These are phyloP conservation scores for Skeletonema grethae DNA, from an alignment of 108 stramenopile genomes.

Conservation along the genomic window DNA sequence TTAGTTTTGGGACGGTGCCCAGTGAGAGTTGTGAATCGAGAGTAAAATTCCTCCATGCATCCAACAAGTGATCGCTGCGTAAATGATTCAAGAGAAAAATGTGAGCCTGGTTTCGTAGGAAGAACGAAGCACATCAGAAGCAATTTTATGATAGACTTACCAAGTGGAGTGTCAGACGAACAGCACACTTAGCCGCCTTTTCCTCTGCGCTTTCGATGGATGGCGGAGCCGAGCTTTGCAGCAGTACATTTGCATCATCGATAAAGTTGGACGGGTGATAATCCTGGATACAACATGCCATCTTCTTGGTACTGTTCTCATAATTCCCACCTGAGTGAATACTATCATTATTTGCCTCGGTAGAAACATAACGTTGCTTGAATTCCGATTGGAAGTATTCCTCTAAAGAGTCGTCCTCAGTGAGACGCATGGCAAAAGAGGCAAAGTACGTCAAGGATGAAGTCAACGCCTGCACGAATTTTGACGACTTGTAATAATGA, in stretches of 20 bases:
- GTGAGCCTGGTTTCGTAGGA: slow-evolving; percentile 41
- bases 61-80: slow-evolving; percentile 61
- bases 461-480: slow-evolving; percentile 28
- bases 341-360: neutral
- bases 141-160: neutral
- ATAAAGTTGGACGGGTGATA: slow-evolving; percentile 48
- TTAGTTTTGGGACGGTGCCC: slow-evolving; percentile 5
- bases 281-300: slow-evolving; percentile 19
- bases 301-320: slow-evolving; percentile 2
- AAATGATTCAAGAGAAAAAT: slow-evolving; percentile 60
- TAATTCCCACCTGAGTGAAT: neutral
- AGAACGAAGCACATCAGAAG: neutral
- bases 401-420: slow-evolving; percentile 12
- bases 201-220: neutral
- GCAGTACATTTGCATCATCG: slow-evolving; percentile 22
- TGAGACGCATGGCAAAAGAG: slow-evolving; percentile 11
- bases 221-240: neutral
- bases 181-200: neutral
- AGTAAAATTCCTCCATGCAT: slow-evolving; percentile 46
- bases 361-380: slow-evolving; percentile 16
- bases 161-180: neutral
- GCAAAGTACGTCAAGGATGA: slow-evolving; percentile 24
- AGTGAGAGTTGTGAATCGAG: slow-evolving; percentile 17
- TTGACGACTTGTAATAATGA: slow-evolving; percentile 35
- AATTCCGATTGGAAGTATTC: slow-evolving; percentile 34